Evolutionary conservation across 208 protist genomes (phyloP), one percentile per base, ranked within the genome.

Genomic region (Leishmania lainsoni): DNA sequence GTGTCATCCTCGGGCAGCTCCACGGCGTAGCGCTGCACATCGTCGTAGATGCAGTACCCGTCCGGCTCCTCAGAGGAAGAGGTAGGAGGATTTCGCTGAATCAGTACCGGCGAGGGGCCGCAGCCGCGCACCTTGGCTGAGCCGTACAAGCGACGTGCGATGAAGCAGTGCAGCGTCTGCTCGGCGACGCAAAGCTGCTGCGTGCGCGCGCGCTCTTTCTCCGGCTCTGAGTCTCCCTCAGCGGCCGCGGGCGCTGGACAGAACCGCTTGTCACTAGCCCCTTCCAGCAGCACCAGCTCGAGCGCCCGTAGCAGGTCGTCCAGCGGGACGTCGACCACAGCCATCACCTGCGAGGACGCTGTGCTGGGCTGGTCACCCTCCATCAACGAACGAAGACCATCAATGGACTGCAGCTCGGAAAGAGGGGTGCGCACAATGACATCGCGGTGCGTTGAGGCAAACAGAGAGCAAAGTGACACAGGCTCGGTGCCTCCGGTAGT

Each of bases 61-160:
- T 97, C 94, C 49, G 89, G 90, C 85, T 97, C 92, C 81, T 93
- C 76, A 10, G 90, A 89, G 20, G 83, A 86, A 0, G 90, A 93
- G 20, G 81, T 88, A 3, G 92, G 94, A 16, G 94, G 87, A 6
- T 73, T 61, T 51, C 82, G 86, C 39, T 85, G 83, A 8, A 95
- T 73, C 2, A 90, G 68, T 45, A 93, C 77, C 63, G 92, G 92
- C 3, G 91, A 94, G 54, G 86, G 78, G 5, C 92, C 92, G 42
- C 75, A 90, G 22, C 69, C 45, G 29, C 79, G 75, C 68, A 94
- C 66, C 10, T 79, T 68, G 32, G 69, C 73, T 26, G 80, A 89
- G 39, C 79, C 45, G 81, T 96, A 95, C 63, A 96, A 66, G 29
- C 91, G 92, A 9, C 91, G 91, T 0, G 91, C 89, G 69, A 96